These are phyloP conservation scores for Tolypocladium inflatum DNA, from an alignment of 2,329 filamentous ascomycete genomes.

Conservation along the genomic window DNA sequence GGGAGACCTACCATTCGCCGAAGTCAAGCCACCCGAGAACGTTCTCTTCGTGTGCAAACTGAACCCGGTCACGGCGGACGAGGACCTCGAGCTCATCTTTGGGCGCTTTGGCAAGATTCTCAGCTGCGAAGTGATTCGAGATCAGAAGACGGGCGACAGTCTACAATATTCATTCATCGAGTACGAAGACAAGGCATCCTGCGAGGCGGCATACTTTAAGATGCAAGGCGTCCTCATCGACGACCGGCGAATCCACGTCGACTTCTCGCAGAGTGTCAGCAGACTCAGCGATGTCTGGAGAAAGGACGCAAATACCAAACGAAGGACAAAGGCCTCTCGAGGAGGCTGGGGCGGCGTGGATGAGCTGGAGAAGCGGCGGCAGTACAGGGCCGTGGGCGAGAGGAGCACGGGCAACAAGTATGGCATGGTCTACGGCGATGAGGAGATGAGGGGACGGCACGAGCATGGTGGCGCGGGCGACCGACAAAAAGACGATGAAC, in stretches of 20 bases:
- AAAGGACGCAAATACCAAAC: conserved; percentile 73
- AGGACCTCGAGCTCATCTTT: conserved; percentile 92
- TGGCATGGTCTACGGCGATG: conserved; percentile 72
- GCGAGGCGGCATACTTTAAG: conserved; percentile 94
- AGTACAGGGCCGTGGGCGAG: conserved; percentile 66
- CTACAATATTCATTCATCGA: conserved; percentile 98
- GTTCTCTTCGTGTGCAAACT: conserved; percentile 97
- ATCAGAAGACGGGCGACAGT: conserved; percentile 88
- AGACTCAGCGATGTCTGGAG: conserved; percentile 88
- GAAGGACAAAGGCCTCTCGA: conserved; percentile 42
- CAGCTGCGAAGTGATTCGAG: conserved; percentile 91
- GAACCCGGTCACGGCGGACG: conserved; percentile 90
- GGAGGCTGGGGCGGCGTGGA: conserved; percentile 89
- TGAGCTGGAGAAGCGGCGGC: conserved; percentile 78
- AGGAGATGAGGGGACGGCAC: conserved; percentile 50
- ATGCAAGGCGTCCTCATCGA: conserved; percentile 98
- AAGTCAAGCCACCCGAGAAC: conserved; percentile 95
- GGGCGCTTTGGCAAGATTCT: conserved; percentile 92
- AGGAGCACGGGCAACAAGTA: conserved; percentile 43
- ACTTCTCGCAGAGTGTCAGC: conserved; percentile 91
- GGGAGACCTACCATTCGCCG: conserved; percentile 91
- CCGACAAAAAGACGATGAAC: conserved; percentile 10
- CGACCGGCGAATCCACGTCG: conserved; percentile 93
- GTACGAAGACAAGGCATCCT: conserved; percentile 84
- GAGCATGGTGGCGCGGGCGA: conserved; percentile 25